Conservation (phyloP, 352 stramenopile genomes). For the Globisporangium alternatum region DNA sequence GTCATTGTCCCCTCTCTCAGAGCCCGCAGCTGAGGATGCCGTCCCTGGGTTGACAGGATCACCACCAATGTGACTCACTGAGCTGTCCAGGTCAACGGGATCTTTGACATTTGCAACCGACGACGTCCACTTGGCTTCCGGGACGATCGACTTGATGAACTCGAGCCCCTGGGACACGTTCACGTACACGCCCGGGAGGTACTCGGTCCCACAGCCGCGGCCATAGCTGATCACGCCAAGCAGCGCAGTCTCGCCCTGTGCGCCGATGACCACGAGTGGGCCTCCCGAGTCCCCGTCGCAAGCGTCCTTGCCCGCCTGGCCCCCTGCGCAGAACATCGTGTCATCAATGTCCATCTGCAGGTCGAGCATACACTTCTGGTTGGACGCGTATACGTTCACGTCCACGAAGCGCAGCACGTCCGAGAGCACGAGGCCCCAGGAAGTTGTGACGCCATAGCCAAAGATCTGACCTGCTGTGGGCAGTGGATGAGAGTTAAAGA, state of each 20-base stretch:
- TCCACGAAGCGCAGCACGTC: constrained; percentile 19
- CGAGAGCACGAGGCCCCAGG: constrained; percentile 10
- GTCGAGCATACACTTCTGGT: constrained; percentile 12
- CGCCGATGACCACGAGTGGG: constrained; percentile 18
- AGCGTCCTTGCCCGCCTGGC: constrained; percentile 17
- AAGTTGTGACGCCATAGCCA: constrained; percentile 14
- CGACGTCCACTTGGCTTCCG: constrained; percentile 4
- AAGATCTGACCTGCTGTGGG: constrained; percentile 9
- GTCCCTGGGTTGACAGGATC: background rate
- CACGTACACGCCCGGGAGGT: constrained; percentile 19
- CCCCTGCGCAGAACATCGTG: constrained; percentile 26
- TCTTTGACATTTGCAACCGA: background rate
- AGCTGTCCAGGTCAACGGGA: background rate
- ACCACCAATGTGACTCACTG: background rate
- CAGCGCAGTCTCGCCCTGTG: constrained; percentile 7
- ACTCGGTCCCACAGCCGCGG: constrained; percentile 12
- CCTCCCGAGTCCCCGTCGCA: constrained; percentile 25
- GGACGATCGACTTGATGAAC: constrained; percentile 22
- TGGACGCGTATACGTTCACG: constrained; percentile 13
- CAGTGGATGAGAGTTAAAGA: constrained; percentile 20
- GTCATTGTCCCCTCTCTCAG: background rate
- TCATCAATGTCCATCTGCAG: constrained; percentile 14
- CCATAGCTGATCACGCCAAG: constrained; percentile 23
- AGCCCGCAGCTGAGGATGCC: background rate
- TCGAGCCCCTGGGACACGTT: constrained; percentile 15